Percentiles rank a stretch among this genome's conserved stretches.
phyloP scores from a whole-genome alignment of 371 early-diverging fungal species.

The Syncephalis plumigaleata region DNA sequence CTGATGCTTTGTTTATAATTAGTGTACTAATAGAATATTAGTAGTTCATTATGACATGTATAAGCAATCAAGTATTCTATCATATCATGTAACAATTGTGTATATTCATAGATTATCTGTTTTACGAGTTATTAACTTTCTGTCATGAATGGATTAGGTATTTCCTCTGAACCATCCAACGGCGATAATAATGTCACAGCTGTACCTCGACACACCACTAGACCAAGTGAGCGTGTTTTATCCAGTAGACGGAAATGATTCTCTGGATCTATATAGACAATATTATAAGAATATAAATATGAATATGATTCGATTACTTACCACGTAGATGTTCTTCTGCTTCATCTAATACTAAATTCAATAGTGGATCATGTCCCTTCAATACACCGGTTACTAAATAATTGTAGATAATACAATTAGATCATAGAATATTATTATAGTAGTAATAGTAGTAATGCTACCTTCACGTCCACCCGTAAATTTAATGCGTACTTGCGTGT shows the following conservation, averaged over 20 bases:
- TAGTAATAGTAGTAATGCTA: constrained; percentile 19
- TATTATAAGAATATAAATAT: background rate
- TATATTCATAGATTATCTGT: no score
- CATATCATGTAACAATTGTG: no score
- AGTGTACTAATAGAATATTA: no score
- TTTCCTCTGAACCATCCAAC: constrained; percentile 78
- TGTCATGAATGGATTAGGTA: constrained; percentile 66
- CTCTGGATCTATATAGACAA: constrained; percentile 32
- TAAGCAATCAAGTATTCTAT: no score
- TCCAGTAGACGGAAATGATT: constrained; percentile 36
- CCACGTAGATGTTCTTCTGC: constrained; percentile 64
- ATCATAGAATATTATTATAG: background rate
- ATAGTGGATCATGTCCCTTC: constrained; percentile 83
- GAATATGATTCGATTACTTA: constrained; percentile 12
- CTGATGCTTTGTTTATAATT: no score
- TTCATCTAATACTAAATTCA: constrained; percentile 88
- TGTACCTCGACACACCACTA: constrained; percentile 82
- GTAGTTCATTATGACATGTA: no score
- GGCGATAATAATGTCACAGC: constrained; percentile 82
- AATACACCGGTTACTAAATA: constrained; percentile 80
- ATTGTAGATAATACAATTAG: no score
- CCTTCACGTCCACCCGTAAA: constrained; percentile 93
- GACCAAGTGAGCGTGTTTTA: constrained; percentile 54
- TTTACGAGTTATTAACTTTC: no score
- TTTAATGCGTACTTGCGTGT: constrained; percentile 80